These are phyloP conservation scores for Daldinia sp. DNA, from an alignment of 2,329 filamentous ascomycete genomes.

Conservation along the genomic window DNA sequence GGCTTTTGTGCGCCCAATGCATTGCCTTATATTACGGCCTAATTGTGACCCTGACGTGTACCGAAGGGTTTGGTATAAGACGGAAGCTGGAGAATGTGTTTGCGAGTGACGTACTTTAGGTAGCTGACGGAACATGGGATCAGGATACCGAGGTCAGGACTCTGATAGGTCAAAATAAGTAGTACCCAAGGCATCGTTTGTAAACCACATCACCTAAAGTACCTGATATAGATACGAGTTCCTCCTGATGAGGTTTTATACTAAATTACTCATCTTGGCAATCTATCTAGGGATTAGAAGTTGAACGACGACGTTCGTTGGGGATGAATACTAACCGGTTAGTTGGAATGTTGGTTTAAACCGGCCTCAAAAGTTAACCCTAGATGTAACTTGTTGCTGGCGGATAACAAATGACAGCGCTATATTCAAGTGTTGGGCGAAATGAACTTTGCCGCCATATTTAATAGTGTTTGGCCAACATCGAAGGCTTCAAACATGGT, in stretches of 20 bases:
- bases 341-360: neutral
- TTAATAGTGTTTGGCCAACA: too few relatives aligned
- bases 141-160: neutral
- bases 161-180: neutral
- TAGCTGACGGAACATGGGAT: neutral
- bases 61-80: neutral
- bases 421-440: neutral
- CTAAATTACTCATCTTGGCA: too few relatives aligned
- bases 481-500: too few relatives aligned
- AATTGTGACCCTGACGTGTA: conserved; percentile 10
- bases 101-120: neutral
- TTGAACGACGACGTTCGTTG: neutral
- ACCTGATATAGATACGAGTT: neutral
- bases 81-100: neutral
- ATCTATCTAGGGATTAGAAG: neutral
- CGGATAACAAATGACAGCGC: neutral
- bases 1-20: conserved; percentile 1
- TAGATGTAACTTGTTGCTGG: neutral
- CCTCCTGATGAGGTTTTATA: neutral
- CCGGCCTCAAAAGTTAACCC: neutral
- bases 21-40: conserved; percentile 3
- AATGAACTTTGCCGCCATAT: neutral
- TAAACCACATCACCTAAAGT: neutral
- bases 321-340: neutral
- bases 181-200: neutral